phyloP scores from a whole-genome alignment of 23 red algal genomes.

The Gracilaria gracilis region DNA sequence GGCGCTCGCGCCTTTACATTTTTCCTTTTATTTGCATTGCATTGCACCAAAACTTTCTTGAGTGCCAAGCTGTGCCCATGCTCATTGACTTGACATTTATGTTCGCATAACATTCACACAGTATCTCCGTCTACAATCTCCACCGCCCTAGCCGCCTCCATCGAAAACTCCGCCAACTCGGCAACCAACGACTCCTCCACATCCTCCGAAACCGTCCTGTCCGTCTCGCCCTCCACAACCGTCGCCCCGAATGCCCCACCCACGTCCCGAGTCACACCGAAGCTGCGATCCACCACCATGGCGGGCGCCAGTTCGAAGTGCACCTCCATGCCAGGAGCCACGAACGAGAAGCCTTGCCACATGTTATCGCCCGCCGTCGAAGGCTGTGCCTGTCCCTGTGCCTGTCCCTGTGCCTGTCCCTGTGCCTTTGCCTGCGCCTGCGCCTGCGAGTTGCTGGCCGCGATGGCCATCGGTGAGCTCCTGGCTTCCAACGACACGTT shows the following conservation, averaged over 20 bases:
- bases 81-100: too few species aligned
- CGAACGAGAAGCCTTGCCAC: conserved; percentile 83
- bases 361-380: conserved; percentile 36
- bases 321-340: conserved; percentile 81
- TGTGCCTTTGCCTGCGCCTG: background rate
- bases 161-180: conserved; percentile 59
- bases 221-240: background rate
- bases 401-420: background rate
- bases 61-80: too few species aligned
- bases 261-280: background rate
- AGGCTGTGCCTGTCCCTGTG: background rate
- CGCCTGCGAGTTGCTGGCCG: background rate
- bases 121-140: conserved; percentile 60
- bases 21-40: background rate
- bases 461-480: conserved; percentile 27
- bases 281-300: conserved; percentile 5
- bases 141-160: conserved; percentile 74
- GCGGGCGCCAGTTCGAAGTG: conserved; percentile 69
- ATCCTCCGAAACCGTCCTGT: background rate
- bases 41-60: too few species aligned
- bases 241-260: background rate
- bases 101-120: too few species aligned
- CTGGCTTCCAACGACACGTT: conserved; percentile 14
- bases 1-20: too few species aligned
- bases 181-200: conserved; percentile 64